phyloP scores from a whole-genome alignment of 495 filamentous ascomycete genomes.

The Penicillium chermesinum region DNA sequence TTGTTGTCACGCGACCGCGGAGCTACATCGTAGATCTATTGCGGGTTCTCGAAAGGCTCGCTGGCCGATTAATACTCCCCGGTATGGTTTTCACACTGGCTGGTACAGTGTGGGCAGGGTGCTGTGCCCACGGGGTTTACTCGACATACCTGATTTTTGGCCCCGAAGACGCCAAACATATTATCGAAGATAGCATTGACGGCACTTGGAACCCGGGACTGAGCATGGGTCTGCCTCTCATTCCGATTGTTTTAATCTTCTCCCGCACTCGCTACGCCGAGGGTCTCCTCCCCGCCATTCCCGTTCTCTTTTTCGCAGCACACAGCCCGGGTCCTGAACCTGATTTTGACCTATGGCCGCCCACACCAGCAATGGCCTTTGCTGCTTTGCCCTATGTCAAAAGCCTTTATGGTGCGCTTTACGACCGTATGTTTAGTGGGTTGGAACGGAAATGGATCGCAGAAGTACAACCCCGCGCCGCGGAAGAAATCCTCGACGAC shows the following conservation, averaged over 20 bases:
- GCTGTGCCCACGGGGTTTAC: conserved; percentile 54
- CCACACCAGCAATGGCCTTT: conserved; percentile 65
- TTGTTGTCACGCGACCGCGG: conserved; percentile 65
- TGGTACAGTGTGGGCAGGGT: conserved; percentile 50
- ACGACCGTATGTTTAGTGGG: conserved; percentile 56
- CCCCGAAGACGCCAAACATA: conserved; percentile 47
- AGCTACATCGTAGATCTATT: conserved; percentile 60
- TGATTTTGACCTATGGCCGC: conserved; percentile 60
- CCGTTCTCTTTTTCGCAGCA: conserved; percentile 56
- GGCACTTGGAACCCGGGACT: conserved; percentile 38
- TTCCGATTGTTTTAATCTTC: conserved; percentile 55
- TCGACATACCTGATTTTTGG: conserved; percentile 62
- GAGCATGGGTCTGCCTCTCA: conserved; percentile 55
- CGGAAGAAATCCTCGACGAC: conserved; percentile 44
- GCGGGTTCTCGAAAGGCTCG: conserved; percentile 49
- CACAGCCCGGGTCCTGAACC: conserved; percentile 41
- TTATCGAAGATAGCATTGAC: conserved; percentile 41
- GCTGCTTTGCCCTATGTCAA: conserved; percentile 63
- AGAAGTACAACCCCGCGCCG: conserved; percentile 59
- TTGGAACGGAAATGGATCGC: conserved; percentile 61
- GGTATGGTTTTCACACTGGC: conserved; percentile 52
- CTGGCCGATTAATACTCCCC: conserved; percentile 53
- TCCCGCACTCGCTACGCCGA: conserved; percentile 56
- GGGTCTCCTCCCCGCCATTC: conserved; percentile 54
- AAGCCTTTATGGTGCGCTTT: conserved; percentile 59